Conservation (phyloP, 495 filamentous ascomycete species). For the Friedmanniomyces endolithicus region DNA sequence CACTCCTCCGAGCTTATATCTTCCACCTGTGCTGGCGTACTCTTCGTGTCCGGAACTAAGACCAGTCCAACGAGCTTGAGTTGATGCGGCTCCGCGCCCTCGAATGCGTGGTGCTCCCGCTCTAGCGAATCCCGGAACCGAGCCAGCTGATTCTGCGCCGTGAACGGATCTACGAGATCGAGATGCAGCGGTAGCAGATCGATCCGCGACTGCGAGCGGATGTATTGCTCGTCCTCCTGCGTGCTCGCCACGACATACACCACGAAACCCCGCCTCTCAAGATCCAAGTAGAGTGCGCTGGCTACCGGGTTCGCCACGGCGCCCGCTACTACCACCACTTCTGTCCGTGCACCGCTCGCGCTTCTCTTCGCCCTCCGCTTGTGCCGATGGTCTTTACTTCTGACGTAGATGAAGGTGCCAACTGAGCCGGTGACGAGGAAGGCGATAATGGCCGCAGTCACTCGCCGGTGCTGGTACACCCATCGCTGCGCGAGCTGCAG, state of each 20-base stretch:
- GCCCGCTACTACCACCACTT: slow-evolving; percentile 83
- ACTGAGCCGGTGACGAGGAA: slow-evolving; percentile 45
- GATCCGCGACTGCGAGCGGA: slow-evolving; percentile 58
- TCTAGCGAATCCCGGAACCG: slow-evolving; percentile 55
- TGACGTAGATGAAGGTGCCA: slow-evolving; percentile 52
- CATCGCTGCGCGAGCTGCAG: slow-evolving; percentile 44
- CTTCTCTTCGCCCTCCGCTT: slow-evolving; percentile 64
- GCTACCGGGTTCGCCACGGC: slow-evolving; percentile 63
- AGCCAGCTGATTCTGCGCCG: slow-evolving; percentile 47
- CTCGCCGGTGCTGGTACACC: slow-evolving; percentile 54
- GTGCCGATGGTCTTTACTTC: slow-evolving; percentile 45
- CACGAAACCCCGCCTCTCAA: slow-evolving; percentile 86
- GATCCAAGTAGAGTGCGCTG: slow-evolving; percentile 63
- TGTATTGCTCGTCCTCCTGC: slow-evolving; percentile 65
- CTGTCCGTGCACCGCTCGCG: slow-evolving; percentile 70
- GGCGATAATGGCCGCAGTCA: slow-evolving; percentile 54
- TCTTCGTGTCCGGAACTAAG: slow-evolving; percentile 54
- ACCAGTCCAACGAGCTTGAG: slow-evolving; percentile 67
- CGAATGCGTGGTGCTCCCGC: slow-evolving; percentile 56
- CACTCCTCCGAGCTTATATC: slow-evolving; percentile 70
- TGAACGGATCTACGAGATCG: slow-evolving; percentile 52
- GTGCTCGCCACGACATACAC: slow-evolving; percentile 77
- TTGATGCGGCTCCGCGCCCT: slow-evolving; percentile 57
- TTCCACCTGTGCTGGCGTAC: slow-evolving; percentile 65
- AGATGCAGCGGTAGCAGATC: slow-evolving; percentile 75